A percentile compares a stretch with the other conserved stretches of the same genome.
phyloP scores from a whole-genome alignment of 805 yeast species.

The Pichia eremophila region DNA sequence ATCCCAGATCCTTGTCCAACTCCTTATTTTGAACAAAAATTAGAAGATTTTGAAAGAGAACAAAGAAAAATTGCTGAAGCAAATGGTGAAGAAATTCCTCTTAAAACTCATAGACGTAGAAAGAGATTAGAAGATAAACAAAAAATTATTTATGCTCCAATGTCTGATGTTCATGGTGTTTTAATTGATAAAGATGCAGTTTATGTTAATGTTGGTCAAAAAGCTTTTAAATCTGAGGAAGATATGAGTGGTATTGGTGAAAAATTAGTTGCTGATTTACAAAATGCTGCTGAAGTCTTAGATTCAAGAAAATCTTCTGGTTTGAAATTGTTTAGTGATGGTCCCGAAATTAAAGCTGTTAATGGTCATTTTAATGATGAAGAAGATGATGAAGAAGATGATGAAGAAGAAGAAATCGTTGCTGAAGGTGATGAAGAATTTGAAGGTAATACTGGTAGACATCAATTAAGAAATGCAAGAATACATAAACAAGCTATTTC shows the following conservation, averaged over 20 bases:
- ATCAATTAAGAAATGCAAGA: slow-evolving; percentile 50
- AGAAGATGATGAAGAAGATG: slow-evolving; percentile 27
- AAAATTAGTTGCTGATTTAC: slow-evolving; percentile 71
- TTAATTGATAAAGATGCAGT: slow-evolving; percentile 96
- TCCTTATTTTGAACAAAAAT: slow-evolving; percentile 78
- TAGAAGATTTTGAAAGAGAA: slow-evolving; percentile 76
- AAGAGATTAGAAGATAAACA: slow-evolving; percentile 90
- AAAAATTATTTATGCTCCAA: slow-evolving; percentile 93
- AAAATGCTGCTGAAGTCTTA: slow-evolving; percentile 53
- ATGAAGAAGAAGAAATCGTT: slow-evolving; percentile 19
- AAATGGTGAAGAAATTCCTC: slow-evolving; percentile 41
- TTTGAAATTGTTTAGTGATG: slow-evolving; percentile 63
- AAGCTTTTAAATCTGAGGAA: slow-evolving; percentile 21
- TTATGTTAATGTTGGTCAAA: slow-evolving; percentile 68
- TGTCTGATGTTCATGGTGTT: slow-evolving; percentile 99
- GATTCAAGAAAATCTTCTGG: slow-evolving; percentile 43
- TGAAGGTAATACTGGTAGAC: slow-evolving; percentile 50
- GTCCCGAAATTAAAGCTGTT: slow-evolving; percentile 27
- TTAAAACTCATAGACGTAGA: slow-evolving; percentile 51
- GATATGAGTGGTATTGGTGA: slow-evolving; percentile 66
- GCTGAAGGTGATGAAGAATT: slow-evolving; percentile 16
- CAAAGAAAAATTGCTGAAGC: slow-evolving; percentile 56
- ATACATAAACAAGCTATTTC: slow-evolving; percentile 44
- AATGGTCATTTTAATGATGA: slow-evolving; percentile 26
- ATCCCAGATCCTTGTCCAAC: slow-evolving; percentile 99